Evolutionary conservation across 306 rosid genomes (phyloP).

Genomic region (Myrica gale): DNA sequence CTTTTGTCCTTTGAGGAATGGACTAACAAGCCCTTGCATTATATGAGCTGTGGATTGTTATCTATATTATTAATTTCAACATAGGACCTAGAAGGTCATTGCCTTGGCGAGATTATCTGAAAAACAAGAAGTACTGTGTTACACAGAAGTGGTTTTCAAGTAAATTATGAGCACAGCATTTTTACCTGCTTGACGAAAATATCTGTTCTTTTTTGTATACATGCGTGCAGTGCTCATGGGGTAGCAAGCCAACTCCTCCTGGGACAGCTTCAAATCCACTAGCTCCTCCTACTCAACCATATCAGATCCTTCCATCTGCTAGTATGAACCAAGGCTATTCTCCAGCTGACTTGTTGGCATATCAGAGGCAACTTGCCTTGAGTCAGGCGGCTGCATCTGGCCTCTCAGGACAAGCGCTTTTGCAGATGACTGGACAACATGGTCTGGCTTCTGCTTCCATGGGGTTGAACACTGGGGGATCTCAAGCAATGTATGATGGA

Average conservation of each 20-base stretch:
- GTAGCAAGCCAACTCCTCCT: slow-evolving; percentile 64
- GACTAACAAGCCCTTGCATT: background rate
- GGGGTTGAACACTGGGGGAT: slow-evolving; percentile 55
- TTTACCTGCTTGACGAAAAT: background rate
- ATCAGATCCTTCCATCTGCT: slow-evolving; percentile 60
- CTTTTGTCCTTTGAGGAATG: background rate
- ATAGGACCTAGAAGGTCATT: background rate
- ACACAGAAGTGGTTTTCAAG: background rate
- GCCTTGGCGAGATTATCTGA: background rate
- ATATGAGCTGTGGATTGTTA: background rate
- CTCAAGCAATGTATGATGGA: slow-evolving; percentile 71
- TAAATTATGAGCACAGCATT: background rate
- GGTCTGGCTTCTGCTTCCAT: slow-evolving; percentile 59
- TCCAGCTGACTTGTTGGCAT: slow-evolving; percentile 67
- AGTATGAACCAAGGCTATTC: slow-evolving; percentile 72
- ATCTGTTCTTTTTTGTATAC: slow-evolving; percentile 9
- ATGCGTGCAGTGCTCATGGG: slow-evolving; percentile 58
- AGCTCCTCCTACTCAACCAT: slow-evolving; percentile 61
- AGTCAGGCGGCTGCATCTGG: slow-evolving; percentile 68
- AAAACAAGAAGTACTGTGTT: background rate
- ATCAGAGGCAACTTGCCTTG: slow-evolving; percentile 73
- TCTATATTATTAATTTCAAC: background rate
- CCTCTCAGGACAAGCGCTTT: slow-evolving; percentile 61
- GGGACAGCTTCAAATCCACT: slow-evolving; percentile 55
- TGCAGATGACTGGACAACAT: slow-evolving; percentile 58